phyloP scores from a whole-genome alignment of 208 protist species.

The Jaenimonas drosophilae region DNA sequence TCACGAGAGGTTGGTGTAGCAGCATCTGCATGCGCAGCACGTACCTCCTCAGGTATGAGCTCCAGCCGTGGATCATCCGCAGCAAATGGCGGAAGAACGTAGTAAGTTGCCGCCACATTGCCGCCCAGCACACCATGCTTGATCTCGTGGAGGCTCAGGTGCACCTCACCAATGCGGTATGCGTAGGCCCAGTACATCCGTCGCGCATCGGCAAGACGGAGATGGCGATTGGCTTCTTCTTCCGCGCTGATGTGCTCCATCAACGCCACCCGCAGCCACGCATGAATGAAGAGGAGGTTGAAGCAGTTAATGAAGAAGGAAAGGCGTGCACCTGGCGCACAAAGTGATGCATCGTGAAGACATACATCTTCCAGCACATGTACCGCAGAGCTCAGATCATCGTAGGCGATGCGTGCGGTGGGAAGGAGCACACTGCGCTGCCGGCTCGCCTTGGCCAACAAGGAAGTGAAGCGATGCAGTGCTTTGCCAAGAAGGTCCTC shows the following conservation, averaged over 20 bases:
- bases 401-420: no score
- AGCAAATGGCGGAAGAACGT: constrained; percentile 21
- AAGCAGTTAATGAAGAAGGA: constrained; percentile 52
- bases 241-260: background rate
- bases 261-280: constrained; percentile 27
- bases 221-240: constrained; percentile 10
- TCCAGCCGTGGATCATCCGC: constrained; percentile 6
- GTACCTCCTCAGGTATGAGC: constrained; percentile 5
- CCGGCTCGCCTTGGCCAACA: no score
- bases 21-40: constrained; percentile 3
- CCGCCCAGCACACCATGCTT: constrained; percentile 64
- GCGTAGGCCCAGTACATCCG: constrained; percentile 47
- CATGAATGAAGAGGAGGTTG: constrained; percentile 63
- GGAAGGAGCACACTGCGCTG: no score
- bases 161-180: constrained; percentile 33
- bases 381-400: no score
- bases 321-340: constrained; percentile 11
- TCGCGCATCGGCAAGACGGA: no score
- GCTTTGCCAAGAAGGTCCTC: no score
- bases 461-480: no score
- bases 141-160: constrained; percentile 43
- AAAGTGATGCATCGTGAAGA: constrained; percentile 7
- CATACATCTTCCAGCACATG: no score
- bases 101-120: constrained; percentile 22
- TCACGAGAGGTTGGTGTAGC: background rate